phyloP scores from a whole-genome alignment of 1,284 basidiomycete genomes.

The Ustilago hordei region DNA sequence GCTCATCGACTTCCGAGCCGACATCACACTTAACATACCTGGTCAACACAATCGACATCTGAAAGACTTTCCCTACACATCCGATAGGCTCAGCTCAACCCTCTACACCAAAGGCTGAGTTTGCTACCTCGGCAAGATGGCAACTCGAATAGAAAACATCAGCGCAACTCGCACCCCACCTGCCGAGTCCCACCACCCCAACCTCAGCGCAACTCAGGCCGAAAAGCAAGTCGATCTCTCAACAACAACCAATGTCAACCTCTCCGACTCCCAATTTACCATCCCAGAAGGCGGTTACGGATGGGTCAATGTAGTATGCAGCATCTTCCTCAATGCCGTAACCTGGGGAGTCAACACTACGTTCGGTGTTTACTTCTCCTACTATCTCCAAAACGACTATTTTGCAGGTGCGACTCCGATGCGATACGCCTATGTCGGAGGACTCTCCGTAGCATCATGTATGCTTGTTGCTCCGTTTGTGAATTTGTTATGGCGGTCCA shows the following conservation, averaged over 20 bases:
- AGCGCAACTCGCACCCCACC: constrained; percentile 1
- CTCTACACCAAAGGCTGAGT: too few relatives aligned
- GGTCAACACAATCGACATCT: background rate
- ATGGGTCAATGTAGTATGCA: constrained; percentile 70
- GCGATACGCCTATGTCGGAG: constrained; percentile 71
- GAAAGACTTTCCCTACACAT: too few relatives aligned
- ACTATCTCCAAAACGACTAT: constrained; percentile 70
- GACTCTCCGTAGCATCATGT: constrained; percentile 69
- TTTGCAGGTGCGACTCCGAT: constrained; percentile 69
- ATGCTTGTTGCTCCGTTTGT: constrained; percentile 69
- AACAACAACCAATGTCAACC: constrained; percentile 34
- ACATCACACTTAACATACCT: background rate
- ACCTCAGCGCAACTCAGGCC: background rate
- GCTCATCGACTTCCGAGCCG: background rate
- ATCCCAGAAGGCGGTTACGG: constrained; percentile 71
- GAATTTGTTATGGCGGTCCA: constrained; percentile 67
- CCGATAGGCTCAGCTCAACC: too few relatives aligned
- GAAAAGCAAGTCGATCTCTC: constrained; percentile 21
- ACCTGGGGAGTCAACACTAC: constrained; percentile 71
- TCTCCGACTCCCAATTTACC: constrained; percentile 38
- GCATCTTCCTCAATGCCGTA: constrained; percentile 67
- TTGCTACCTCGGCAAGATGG: background rate
- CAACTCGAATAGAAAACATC: background rate
- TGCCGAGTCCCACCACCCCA: background rate
- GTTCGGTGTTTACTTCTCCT: constrained; percentile 71